Percentiles rank a stretch among this genome's conserved stretches.
These are phyloP conservation scores for Aspergillus funiculosus DNA, from an alignment of 495 filamentous ascomycete species.

Conservation along the genomic window DNA sequence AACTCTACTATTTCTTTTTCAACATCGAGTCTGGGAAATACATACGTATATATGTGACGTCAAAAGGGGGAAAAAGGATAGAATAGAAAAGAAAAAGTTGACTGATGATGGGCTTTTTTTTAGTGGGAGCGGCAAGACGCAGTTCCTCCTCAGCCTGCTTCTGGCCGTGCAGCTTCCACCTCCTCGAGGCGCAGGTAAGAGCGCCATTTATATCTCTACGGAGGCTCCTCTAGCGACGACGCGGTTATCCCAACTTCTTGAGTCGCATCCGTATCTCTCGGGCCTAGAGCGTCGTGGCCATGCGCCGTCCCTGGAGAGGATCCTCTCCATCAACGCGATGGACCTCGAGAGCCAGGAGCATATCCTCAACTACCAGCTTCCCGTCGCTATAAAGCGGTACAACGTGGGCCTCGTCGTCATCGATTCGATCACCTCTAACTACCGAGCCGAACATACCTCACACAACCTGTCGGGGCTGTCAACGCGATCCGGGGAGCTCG, in stretches of 20 bases:
- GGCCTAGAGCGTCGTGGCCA: constrained; percentile 37
- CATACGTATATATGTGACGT: background rate
- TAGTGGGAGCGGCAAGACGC: constrained; percentile 88
- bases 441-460: constrained; percentile 69
- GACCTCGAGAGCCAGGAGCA: constrained; percentile 95
- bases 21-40: no score
- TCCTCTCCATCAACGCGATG: constrained; percentile 76
- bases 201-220: constrained; percentile 90
- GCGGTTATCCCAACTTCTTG: constrained; percentile 71
- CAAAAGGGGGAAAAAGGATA: no score
- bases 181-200: constrained; percentile 60
- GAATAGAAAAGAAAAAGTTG: no score
- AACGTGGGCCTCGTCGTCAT: constrained; percentile 75
- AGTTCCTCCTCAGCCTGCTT: constrained; percentile 82
- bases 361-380: constrained; percentile 85
- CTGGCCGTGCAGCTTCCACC: constrained; percentile 74
- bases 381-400: constrained; percentile 69
- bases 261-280: constrained; percentile 57
- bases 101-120: constrained; percentile 5
- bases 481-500: constrained; percentile 58
- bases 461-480: constrained; percentile 35
- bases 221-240: constrained; percentile 76
- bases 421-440: constrained; percentile 91
- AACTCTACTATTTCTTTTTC: background rate
- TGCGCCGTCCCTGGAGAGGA: constrained; percentile 58